Conservation (phyloP, 192 early-diverging fungal species). For the Kappamyces sp. region DNA sequence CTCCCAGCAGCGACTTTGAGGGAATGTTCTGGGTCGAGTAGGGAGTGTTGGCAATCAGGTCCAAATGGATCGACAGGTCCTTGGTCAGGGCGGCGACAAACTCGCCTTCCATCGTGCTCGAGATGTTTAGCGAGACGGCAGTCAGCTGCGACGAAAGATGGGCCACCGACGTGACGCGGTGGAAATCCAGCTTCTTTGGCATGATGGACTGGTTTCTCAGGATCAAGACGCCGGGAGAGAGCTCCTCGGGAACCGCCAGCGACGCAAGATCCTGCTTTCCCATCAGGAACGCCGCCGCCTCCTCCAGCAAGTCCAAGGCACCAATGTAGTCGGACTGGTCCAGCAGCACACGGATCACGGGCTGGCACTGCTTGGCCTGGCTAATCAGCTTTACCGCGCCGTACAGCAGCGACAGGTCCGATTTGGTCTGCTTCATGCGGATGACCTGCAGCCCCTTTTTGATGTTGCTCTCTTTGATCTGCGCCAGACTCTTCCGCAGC, state of each 20-base stretch:
- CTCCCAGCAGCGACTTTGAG: neutral
- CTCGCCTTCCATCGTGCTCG: constrained; percentile 69
- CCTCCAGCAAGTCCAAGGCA: constrained; percentile 83
- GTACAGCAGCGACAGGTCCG: constrained; percentile 65
- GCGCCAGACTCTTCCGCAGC: constrained; percentile 63
- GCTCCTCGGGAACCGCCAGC: constrained; percentile 18
- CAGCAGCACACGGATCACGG: constrained; percentile 76
- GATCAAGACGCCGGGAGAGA: constrained; percentile 26
- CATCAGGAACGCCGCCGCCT: constrained; percentile 55
- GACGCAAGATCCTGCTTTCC: constrained; percentile 24
- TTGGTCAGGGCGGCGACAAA: constrained; percentile 55
- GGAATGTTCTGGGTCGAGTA: neutral
- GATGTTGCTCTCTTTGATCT: constrained; percentile 58
- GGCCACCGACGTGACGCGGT: constrained; percentile 50
- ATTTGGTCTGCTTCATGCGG: constrained; percentile 63
- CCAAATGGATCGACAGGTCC: constrained; percentile 54
- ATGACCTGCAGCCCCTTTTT: constrained; percentile 80
- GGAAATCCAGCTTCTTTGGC: constrained; percentile 46
- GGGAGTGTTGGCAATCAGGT: constrained; percentile 30
- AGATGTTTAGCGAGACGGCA: constrained; percentile 60
- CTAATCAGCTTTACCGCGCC: constrained; percentile 65
- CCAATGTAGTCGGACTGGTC: constrained; percentile 78
- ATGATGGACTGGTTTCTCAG: constrained; percentile 19
- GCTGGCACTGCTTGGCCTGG: constrained; percentile 70
- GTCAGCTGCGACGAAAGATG: constrained; percentile 47